These are phyloP conservation scores for Phytophthora brassicae DNA, from an alignment of 352 stramenopile genomes.

Conservation along the genomic window DNA sequence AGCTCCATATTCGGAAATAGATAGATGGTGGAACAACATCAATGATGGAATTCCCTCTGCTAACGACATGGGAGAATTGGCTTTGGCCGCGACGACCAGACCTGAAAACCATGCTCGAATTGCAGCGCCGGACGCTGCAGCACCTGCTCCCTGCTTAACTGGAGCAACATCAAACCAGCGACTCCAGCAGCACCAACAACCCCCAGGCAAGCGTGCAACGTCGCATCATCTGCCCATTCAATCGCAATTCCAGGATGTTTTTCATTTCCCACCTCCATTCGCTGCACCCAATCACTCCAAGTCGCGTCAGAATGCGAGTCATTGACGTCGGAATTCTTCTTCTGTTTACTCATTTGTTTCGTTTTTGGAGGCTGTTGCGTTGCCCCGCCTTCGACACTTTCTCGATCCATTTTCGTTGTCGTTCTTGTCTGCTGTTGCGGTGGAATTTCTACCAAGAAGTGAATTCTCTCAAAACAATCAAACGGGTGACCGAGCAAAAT, in stretches of 20 bases:
- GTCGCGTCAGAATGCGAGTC: background rate
- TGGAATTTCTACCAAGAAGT: too few relatives aligned
- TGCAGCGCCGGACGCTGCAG: conserved; percentile 1
- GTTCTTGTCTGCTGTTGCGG: too few relatives aligned
- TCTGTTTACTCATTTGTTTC: background rate
- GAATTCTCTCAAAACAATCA: too few relatives aligned
- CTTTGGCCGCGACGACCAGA: conserved; percentile 11
- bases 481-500: too few relatives aligned
- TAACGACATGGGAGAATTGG: background rate
- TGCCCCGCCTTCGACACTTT: too few relatives aligned
- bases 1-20: background rate
- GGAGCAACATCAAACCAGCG: conserved; percentile 7
- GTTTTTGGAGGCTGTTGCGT: background rate
- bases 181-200: background rate
- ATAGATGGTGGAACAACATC: background rate
- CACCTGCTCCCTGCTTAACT: background rate
- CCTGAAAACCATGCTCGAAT: conserved; percentile 1
- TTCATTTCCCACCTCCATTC: background rate
- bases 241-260: background rate
- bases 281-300: conserved; percentile 1
- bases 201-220: conserved; percentile 17
- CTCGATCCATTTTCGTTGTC: too few relatives aligned
- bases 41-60: conserved; percentile 3
- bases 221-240: background rate
- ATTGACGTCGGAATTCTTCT: background rate